These are phyloP conservation scores for Eucalyptus decipiens DNA, from an alignment of 345 rosid species.

Conservation along the genomic window DNA sequence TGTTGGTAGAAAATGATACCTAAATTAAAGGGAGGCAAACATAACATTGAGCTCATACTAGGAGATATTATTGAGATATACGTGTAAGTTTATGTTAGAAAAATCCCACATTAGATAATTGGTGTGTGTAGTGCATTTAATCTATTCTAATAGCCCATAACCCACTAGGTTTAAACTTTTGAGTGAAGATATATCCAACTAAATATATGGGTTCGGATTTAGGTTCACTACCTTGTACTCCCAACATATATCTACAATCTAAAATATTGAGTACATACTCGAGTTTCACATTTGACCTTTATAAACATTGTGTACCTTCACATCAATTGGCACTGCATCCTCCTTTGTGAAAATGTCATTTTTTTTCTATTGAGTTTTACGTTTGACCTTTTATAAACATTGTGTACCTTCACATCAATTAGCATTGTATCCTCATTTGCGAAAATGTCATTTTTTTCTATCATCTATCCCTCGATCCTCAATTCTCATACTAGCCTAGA, in stretches of 20 bases:
- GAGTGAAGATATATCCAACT: not conserved
- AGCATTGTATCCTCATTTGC: not conserved
- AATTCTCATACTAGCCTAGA: not conserved
- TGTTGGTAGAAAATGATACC: not conserved
- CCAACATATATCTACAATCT: not conserved
- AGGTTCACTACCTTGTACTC: accelerated
- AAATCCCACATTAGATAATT: not conserved
- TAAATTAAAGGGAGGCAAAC: accelerated
- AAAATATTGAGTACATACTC: not conserved
- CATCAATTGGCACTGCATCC: not conserved
- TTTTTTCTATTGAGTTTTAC: not conserved
- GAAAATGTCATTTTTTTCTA: not conserved
- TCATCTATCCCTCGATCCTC: not conserved
- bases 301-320: not conserved
- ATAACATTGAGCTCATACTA: accelerated
- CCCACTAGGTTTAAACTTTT: not conserved
- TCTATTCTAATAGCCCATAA: not conserved
- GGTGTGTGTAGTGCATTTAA: accelerated
- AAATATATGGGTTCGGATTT: accelerated
- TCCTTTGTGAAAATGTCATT: not conserved
- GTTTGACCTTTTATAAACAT: not conserved
- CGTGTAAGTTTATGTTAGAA: accelerated
- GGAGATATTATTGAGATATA: not conserved
- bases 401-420: not conserved
- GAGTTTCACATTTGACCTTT: not conserved